Evolutionary conservation across 2,329 filamentous ascomycete species (phyloP).

Genomic region (Saccharata proteae): DNA sequence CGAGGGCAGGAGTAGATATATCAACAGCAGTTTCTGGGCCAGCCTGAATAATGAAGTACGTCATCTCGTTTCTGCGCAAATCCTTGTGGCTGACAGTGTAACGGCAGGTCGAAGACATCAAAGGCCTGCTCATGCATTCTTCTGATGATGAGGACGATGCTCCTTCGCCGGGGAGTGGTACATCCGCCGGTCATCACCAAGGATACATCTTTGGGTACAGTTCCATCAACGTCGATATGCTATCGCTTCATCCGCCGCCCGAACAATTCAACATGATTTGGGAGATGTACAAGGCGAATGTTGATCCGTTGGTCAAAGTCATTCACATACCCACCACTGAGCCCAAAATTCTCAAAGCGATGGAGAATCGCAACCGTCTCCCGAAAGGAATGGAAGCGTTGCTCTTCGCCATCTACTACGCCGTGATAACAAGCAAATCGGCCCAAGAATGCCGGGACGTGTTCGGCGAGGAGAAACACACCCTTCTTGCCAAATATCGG

Average conservation of each 20-base stretch:
- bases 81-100: not conserved
- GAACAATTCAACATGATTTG: slow-evolving; percentile 57
- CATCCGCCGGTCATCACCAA: slow-evolving; percentile 39
- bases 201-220: slow-evolving; percentile 62
- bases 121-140: slow-evolving; percentile 49
- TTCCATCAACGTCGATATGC: slow-evolving; percentile 56
- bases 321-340: slow-evolving; percentile 58
- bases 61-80: slow-evolving; percentile 1
- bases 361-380: slow-evolving; percentile 47
- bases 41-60: slow-evolving; percentile 61
- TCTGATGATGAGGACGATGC: slow-evolving; percentile 47
- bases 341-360: slow-evolving; percentile 47
- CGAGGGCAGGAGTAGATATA: slow-evolving; percentile 58
- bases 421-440: slow-evolving; percentile 40
- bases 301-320: slow-evolving; percentile 61
- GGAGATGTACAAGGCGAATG: slow-evolving; percentile 60
- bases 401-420: slow-evolving; percentile 52
- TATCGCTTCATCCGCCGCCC: slow-evolving; percentile 51
- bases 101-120: slow-evolving; percentile 46
- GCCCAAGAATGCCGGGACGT: slow-evolving; percentile 33
- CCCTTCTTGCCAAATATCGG: slow-evolving; percentile 43
- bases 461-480: slow-evolving; percentile 40
- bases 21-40: slow-evolving; percentile 67
- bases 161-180: slow-evolving; percentile 27
- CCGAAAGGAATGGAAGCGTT: slow-evolving; percentile 45